Base-by-base conservation (phyloP, 208 protist species). In the Angomonas desouzai region DNA sequence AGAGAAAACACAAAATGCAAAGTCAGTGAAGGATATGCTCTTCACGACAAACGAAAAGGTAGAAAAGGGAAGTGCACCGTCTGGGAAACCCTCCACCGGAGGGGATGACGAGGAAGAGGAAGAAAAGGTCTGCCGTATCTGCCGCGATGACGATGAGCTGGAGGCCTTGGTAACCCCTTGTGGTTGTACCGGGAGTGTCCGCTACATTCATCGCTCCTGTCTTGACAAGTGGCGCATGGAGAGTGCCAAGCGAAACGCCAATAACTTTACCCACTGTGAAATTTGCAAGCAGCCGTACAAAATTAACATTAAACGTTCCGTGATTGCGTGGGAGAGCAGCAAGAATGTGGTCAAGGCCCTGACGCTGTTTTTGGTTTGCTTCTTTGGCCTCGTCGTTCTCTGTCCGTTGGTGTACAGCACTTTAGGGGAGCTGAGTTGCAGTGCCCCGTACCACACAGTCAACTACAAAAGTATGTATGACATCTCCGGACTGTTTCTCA, bases 161-260 rank as follows among this genome's bases (percentile, higher is more conserved):
- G 85, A 87, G 33, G 58, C 64, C 18, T 76, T 94, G 48, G 79
- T 94, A 33, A 63, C 76, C 2, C 89, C 89, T 18, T 94, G 89
- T 45, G 59, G 53, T 20, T 94, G 89, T 61, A 80, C 80, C 33
- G 89, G 89, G 10, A 89, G 83, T 16, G 72, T 91, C 1, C 83
- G 81, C 48, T 94, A 79, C 57, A 77, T 94, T 30, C 89, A 94
- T 70, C 65, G 70, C 53, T 69, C 48, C 29, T 94, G 89, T 55
- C 79, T 94, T 27, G 83, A 92, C 58, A 78, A 66, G 66, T 94
- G 89, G 85, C 77, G 89, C 28, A 27, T 91, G 20, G 81, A 89
- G 68, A 85, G 82, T 62, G 75, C 77, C 3, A 85, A 87, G 49
- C 74, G 80, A 10, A 89, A 89, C 56, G 38, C 80, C 13, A 57